These are phyloP conservation scores for Pichia cephalocereana DNA, from an alignment of 805 yeast genomes.

Conservation along the genomic window DNA sequence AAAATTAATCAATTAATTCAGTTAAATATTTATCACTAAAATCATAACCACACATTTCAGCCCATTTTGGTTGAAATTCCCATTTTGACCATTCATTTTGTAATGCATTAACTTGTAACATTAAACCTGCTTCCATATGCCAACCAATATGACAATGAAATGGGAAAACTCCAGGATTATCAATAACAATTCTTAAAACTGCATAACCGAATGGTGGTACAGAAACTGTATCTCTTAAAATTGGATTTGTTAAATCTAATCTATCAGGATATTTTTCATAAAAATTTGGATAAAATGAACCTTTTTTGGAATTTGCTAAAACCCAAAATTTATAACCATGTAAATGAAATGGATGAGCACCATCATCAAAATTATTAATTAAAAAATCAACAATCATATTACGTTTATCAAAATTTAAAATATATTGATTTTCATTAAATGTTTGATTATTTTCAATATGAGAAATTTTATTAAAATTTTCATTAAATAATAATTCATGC, in stretches of 20 bases:
- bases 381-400: conserved; percentile 62
- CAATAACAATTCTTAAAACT: conserved; percentile 72
- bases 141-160: conserved; percentile 96
- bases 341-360: conserved; percentile 88
- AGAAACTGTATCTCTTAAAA: conserved; percentile 68
- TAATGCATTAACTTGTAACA: conserved; percentile 12
- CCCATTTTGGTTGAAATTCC: conserved; percentile 3
- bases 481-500: conserved; percentile 71
- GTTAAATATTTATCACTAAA: conserved; percentile 3
- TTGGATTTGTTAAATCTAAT: conserved; percentile 13
- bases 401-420: conserved; percentile 64
- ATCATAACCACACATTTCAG: conserved; percentile 9
- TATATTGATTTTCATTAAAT: conserved; percentile 33
- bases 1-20: not conserved
- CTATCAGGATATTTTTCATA: conserved; percentile 21
- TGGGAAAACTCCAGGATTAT: conserved; percentile 92
- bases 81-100: conserved; percentile 8
- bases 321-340: conserved; percentile 86
- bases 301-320: conserved; percentile 38
- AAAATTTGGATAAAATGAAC: conserved; percentile 43
- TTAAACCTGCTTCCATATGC: conserved; percentile 47
- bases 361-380: conserved; percentile 72
- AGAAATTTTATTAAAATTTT: conserved; percentile 42
- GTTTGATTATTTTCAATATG: conserved; percentile 35
- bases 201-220: conserved; percentile 71